Conservation (phyloP, 2,329 filamentous ascomycete genomes). For the Fusarium armeniacum region DNA sequence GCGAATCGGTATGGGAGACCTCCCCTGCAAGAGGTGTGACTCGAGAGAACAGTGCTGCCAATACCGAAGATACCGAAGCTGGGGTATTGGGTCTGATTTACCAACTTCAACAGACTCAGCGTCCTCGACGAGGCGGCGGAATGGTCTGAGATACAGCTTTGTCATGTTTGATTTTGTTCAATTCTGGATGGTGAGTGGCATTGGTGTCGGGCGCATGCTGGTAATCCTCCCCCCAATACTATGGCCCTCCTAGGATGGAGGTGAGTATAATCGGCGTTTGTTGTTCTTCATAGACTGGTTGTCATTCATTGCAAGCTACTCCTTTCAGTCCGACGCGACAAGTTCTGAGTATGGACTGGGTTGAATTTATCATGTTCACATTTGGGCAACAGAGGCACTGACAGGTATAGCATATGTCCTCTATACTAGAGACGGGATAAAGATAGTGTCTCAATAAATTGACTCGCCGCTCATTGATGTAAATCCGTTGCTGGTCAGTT, state of each 20-base stretch:
- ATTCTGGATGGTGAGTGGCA: constrained; percentile 1
- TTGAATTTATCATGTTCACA: not conserved
- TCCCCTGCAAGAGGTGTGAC: constrained; percentile 66
- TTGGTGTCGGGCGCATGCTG: constrained; percentile 28
- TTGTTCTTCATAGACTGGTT: constrained; percentile 20
- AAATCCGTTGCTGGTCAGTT: not conserved
- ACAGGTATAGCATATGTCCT: not conserved
- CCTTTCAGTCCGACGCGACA: not conserved
- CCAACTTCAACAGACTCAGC: constrained; percentile 70
- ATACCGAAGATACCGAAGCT: constrained; percentile 63
- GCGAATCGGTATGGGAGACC: constrained; percentile 72
- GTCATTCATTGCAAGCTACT: constrained; percentile 3
- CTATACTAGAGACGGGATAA: not conserved
- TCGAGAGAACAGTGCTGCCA: constrained; percentile 65
- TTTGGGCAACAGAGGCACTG: not conserved
- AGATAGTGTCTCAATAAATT: not conserved
- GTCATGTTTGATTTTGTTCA: constrained; percentile 9
- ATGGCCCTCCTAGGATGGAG: not conserved
- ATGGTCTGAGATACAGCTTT: constrained; percentile 48
- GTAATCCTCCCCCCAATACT: constrained; percentile 3
- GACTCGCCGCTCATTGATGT: not conserved
- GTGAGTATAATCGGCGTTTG: constrained; percentile 6
- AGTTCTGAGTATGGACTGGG: constrained; percentile 2
- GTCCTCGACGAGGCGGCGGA: constrained; percentile 62
- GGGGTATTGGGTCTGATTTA: constrained; percentile 71